Base-by-base conservation (phyloP, 495 filamentous ascomycete species). In the Collariella sp. region DNA sequence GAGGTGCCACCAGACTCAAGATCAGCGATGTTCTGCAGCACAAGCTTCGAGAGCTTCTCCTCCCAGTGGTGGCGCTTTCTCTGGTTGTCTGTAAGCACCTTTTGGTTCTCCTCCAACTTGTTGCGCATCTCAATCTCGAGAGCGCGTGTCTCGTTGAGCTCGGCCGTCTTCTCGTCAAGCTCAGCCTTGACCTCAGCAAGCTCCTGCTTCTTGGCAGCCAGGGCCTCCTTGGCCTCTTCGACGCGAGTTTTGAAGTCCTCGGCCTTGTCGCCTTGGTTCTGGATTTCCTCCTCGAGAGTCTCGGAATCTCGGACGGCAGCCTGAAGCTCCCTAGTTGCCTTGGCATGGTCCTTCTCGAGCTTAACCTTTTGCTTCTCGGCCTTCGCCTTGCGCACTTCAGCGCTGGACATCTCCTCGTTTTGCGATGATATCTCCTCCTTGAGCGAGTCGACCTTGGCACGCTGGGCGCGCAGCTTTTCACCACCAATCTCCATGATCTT, bases 401-500 rank as follows among this genome's bases (percentile, higher is more conserved):
- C 86, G 52, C 79, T 83, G 0, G 88, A 91, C 5, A 89, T 82
- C 50, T 88, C 81, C 55, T 96, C 90, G 49, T 83, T 82, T 29
- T 94, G 74, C 15, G 84, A 79, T 51, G 85, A 76, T 51, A 96
- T 87, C 65, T 95, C 87, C 64, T 91, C 87, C 66, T 90, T 93
- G 46, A 90, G 70, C 22, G 86, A 82, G 68, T 97, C 93, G n/a
- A 98, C 91, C 71, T 87, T 95, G 29, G 87, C 85, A 61, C 93
- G 91, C 65, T 97, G 91, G 22, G 83, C 80, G 42, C 93, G 83
- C 10, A 98, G 82, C 65, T 87, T 85, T 41, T 96, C 90, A 71
- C 93, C 93, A 55, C 93, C 93, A 50, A 94, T 83, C 70, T 96
- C 86, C 91, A 97, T 96, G 62, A 98, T 97, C 75, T 93, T 94